phyloP scores from a whole-genome alignment of 805 yeast genomes.

The Cyberlindnera xylosilytica region DNA sequence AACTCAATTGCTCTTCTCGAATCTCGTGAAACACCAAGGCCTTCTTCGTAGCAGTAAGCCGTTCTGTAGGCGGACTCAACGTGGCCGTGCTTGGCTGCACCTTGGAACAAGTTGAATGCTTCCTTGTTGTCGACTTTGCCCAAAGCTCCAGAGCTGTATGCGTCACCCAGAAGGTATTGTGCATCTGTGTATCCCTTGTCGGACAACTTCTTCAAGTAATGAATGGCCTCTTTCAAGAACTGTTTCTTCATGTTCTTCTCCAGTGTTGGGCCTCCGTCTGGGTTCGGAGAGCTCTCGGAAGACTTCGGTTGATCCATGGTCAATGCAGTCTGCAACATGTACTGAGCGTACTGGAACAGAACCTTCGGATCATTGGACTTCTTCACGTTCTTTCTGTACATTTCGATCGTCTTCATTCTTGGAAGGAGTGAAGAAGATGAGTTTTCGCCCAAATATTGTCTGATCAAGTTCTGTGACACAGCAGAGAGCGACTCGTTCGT shows the following conservation, averaged over 20 bases:
- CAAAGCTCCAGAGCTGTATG: constrained; percentile 78
- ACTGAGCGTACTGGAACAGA: constrained; percentile 89
- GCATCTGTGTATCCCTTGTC: constrained; percentile 86
- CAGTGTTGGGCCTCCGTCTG: constrained; percentile 21
- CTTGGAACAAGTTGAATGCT: constrained; percentile 71
- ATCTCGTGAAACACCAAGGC: constrained; percentile 88
- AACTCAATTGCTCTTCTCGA: constrained; percentile 82
- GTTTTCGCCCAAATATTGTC: constrained; percentile 51
- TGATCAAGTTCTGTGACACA: constrained; percentile 48
- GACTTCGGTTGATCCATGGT: constrained; percentile 38
- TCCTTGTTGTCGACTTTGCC: constrained; percentile 77
- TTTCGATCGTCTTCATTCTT: constrained; percentile 77
- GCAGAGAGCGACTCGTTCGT: constrained; percentile 44
- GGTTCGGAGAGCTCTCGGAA: constrained; percentile 14
- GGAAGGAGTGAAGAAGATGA: constrained; percentile 54
- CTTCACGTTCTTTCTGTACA: constrained; percentile 82
- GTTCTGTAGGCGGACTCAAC: constrained; percentile 89
- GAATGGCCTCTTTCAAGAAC: constrained; percentile 73
- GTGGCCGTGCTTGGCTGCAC: constrained; percentile 93
- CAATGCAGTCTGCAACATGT: constrained; percentile 81
- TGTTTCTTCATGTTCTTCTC: constrained; percentile 43
- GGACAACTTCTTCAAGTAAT: constrained; percentile 64
- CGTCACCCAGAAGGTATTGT: constrained; percentile 90
- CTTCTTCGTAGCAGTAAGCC: constrained; percentile 89
- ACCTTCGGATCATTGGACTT: constrained; percentile 81